Conservation (phyloP, 106 monocot genomes). For the Dioscorea zingiberensis region DNA sequence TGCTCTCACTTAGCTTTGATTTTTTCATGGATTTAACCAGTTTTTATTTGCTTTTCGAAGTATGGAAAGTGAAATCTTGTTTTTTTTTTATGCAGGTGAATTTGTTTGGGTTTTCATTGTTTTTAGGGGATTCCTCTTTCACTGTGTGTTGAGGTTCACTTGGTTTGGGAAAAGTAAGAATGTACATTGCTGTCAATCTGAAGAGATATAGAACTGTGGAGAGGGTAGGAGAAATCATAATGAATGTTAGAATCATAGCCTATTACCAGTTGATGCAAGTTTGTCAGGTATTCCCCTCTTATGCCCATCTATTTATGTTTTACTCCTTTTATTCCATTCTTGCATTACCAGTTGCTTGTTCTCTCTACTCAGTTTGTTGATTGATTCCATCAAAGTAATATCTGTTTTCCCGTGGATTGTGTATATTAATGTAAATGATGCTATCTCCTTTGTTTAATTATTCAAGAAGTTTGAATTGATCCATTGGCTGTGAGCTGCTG, state of each 20-base stretch:
- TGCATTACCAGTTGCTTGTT: too few species aligned
- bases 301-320: not conserved
- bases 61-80: too few species aligned
- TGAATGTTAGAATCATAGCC: conserved; percentile 49
- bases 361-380: not conserved
- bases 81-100: too few species aligned
- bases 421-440: too few species aligned
- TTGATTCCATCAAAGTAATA: not conserved
- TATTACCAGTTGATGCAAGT: conserved; percentile 48
- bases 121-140: not conserved
- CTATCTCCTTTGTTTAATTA: too few species aligned
- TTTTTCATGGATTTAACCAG: not conserved
- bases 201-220: conserved; percentile 38
- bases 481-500: too few species aligned
- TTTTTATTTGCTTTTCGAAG: too few species aligned
- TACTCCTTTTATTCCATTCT: not conserved
- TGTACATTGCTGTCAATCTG: conserved; percentile 45
- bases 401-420: too few species aligned
- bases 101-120: not conserved
- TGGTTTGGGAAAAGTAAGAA: conserved; percentile 29
- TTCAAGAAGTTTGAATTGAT: too few species aligned
- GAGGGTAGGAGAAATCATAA: conserved; percentile 33
- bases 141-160: not conserved
- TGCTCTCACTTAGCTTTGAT: not conserved
- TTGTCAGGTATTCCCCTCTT: conserved; percentile 40